These are phyloP conservation scores for Ceratobasidium sp. DNA, from an alignment of 1,284 basidiomycete genomes.

Conservation along the genomic window DNA sequence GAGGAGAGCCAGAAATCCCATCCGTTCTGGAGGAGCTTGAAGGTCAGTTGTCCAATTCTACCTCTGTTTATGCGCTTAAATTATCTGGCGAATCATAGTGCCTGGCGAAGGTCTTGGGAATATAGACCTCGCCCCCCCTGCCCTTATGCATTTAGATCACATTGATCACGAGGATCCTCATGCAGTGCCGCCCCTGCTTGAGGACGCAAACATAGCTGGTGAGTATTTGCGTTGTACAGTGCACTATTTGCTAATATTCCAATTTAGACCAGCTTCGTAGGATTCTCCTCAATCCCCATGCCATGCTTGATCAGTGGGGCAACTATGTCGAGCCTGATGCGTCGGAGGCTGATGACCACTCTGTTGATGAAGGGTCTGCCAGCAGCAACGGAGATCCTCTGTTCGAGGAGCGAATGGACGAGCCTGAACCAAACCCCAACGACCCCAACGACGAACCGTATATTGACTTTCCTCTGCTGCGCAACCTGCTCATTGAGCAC, in stretches of 20 bases:
- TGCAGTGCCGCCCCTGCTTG: too few relatives aligned
- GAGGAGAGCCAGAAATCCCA: too few relatives aligned
- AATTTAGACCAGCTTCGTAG: neutral
- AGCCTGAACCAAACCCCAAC: neutral
- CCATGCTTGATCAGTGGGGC: neutral
- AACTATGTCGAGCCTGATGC: neutral
- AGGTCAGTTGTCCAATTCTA: too few relatives aligned
- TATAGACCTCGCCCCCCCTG: too few relatives aligned
- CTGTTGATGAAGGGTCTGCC: neutral
- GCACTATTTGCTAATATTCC: neutral
- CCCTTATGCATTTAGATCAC: too few relatives aligned
- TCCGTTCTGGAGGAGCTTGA: too few relatives aligned
- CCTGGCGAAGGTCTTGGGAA: too few relatives aligned
- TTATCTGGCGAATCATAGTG: too few relatives aligned
- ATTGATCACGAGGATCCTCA: too few relatives aligned
- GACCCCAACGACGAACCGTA: neutral
- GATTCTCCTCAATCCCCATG: constrained; percentile 1
- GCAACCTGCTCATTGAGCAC: neutral
- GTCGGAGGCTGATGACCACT: neutral
- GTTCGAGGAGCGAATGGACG: neutral
- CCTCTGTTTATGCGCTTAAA: too few relatives aligned
- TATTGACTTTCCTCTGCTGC: neutral
- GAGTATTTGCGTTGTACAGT: neutral
- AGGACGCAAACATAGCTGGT: too few relatives aligned
- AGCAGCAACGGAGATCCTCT: neutral